These are phyloP conservation scores for Anthracocystis setariae DNA, from an alignment of 1,284 basidiomycete species.

Conservation along the genomic window DNA sequence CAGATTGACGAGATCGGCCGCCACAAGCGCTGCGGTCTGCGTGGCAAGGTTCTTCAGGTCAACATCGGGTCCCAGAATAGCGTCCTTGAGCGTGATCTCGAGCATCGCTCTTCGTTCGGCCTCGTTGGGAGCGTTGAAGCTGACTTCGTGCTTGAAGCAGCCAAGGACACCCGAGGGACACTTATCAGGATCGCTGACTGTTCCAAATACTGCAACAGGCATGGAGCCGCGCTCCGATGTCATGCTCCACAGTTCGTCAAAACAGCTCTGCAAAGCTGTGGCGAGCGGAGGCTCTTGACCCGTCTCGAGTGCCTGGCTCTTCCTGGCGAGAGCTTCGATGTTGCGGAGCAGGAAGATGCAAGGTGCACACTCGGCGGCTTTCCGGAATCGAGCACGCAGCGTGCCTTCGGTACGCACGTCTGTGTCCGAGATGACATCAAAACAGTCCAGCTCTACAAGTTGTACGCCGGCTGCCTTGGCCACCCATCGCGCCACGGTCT, in stretches of 20 bases:
- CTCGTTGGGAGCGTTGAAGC: slow-evolving; percentile 81
- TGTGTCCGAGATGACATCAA: slow-evolving; percentile 82
- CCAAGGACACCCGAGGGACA: slow-evolving; percentile 77
- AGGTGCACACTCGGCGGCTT: slow-evolving; percentile 82
- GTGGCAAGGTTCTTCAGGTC: slow-evolving; percentile 78
- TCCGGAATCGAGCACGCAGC: slow-evolving; percentile 80
- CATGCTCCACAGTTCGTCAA: slow-evolving; percentile 72
- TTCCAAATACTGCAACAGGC: slow-evolving; percentile 73
- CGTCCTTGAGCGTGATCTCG: slow-evolving; percentile 70
- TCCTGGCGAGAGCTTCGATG: slow-evolving; percentile 82
- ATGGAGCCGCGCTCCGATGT: slow-evolving; percentile 7
- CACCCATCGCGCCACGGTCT: slow-evolving; percentile 73
- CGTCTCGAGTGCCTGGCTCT: slow-evolving; percentile 75
- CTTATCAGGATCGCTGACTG: slow-evolving; percentile 76
- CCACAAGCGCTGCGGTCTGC: slow-evolving; percentile 91
- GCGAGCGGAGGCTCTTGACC: slow-evolving; percentile 79
- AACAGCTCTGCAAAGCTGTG: slow-evolving; percentile 76
- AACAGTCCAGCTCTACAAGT: slow-evolving; percentile 87
- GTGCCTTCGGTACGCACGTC: slow-evolving; percentile 81
- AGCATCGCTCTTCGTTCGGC: slow-evolving; percentile 77
- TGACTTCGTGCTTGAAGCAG: slow-evolving; percentile 88
- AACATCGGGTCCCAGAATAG: slow-evolving; percentile 79
- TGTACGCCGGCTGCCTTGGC: slow-evolving; percentile 79
- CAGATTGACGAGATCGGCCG: slow-evolving; percentile 82
- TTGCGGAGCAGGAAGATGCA: slow-evolving; percentile 85